These are phyloP conservation scores for Ophidiomyces ophidiicola DNA, from an alignment of 2,329 filamentous ascomycete species.

Conservation along the genomic window DNA sequence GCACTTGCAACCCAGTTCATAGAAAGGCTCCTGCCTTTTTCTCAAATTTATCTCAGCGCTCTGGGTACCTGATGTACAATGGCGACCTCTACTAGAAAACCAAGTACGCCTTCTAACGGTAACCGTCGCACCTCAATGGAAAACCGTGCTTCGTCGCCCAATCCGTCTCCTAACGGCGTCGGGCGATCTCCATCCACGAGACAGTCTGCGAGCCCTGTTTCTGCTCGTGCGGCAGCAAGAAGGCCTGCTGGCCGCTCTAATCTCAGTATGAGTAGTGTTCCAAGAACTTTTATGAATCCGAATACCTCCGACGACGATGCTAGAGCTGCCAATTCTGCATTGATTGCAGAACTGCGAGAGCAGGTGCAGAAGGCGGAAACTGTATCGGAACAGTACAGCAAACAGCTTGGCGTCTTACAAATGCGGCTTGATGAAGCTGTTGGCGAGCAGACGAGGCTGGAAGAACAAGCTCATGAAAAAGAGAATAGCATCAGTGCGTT, in stretches of 20 bases:
- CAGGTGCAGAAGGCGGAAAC: conserved; percentile 69
- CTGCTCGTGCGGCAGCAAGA: conserved; percentile 58
- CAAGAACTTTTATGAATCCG: conserved; percentile 37
- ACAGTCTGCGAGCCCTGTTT: conserved; percentile 43
- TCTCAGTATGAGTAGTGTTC: conserved; percentile 33
- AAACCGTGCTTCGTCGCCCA: conserved; percentile 30
- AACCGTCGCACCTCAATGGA: conserved; percentile 15
- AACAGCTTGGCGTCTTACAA: conserved; percentile 75
- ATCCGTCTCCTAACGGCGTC: conserved; percentile 38
- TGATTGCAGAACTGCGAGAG: conserved; percentile 74
- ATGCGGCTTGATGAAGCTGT: conserved; percentile 72
- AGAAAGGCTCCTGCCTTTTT: background rate
- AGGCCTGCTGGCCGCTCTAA: conserved; percentile 39
- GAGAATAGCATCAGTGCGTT: conserved; percentile 72
- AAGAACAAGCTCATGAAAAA: conserved; percentile 76
- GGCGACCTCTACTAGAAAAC: conserved; percentile 12
- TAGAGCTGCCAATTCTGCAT: conserved; percentile 63
- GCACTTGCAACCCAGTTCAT: background rate
- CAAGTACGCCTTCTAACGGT: conserved; percentile 7
- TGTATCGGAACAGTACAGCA: conserved; percentile 64
- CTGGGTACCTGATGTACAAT: conserved; percentile 7
- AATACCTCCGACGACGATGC: conserved; percentile 51
- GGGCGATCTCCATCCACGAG: conserved; percentile 55
- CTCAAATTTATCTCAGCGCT: background rate
- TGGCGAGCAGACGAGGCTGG: conserved; percentile 70